Evolutionary conservation across 192 early-diverging fungal genomes (phyloP), one percentile per base, ranked within the genome.

Genomic region (Dissophora ornata): DNA sequence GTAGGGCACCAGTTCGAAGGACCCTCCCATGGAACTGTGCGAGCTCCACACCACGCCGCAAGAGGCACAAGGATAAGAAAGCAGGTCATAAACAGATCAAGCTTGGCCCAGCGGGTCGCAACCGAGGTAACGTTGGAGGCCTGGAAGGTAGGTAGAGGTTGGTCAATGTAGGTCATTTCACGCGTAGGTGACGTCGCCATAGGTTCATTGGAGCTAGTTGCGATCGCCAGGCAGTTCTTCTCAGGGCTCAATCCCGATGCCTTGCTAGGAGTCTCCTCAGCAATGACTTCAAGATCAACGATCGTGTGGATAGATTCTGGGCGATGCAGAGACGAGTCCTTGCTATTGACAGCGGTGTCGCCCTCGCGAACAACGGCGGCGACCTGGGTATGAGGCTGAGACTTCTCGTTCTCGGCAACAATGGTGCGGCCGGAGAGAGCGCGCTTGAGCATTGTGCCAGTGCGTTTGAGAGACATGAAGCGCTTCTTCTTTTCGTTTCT

Each of bases 401-500:
- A 5, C 33, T 67, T 77, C 21, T 77, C 64, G 46, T 61, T 48
- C 4, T 77, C 64, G 46, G 53, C 41, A 34, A 77, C 73, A 40
- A 77, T 67, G 13, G 64, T 77, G 32, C 73, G 71, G 18, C 57
- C 71, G 16, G 70, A 74, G 6, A 74, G 56, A 24, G 70, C 70
- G 28, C 70, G 70, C 56, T 74, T 74, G 40, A 74, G 57, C 22
- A 59, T 52, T 21, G 70, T 54, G 16, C 70, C 70, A 0, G 70
- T 65, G 26, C 62, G 54, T 49, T 47, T 74, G 57, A 74, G 22
- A 22, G 44, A 44, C 40, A 45, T 36, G 42, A 74, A 65, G 8
- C 70, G 70, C 70, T 64, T 65, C 70, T 74, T 74, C 50, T 74
- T 71, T 24, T 71, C 70, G 25, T 54, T 61, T 36, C 40, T 51